Percentiles rank a stretch among this genome's conserved stretches.
Evolutionary conservation across 805 yeast species (phyloP).

Genomic region (Starmerella asiatica): DNA sequence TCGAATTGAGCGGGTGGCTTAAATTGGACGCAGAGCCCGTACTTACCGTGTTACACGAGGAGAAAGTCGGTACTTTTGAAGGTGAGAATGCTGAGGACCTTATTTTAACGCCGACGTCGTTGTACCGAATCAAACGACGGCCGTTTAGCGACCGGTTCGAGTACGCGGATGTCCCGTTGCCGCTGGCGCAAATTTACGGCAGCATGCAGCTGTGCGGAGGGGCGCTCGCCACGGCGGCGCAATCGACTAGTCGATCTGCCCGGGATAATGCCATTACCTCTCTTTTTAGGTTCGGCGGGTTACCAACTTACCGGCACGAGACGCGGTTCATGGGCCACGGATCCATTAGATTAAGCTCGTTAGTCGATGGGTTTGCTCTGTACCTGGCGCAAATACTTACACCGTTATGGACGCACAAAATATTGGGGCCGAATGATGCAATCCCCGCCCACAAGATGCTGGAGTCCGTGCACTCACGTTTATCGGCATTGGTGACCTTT

Average conservation of each 20-base stretch:
- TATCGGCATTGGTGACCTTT: constrained; percentile 27
- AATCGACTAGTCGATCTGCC: constrained; percentile 39
- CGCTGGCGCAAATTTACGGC: constrained; percentile 65
- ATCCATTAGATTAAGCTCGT: constrained; percentile 68
- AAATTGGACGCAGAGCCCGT: constrained; percentile 48
- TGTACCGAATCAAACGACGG: constrained; percentile 61
- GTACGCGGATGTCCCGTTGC: constrained; percentile 45
- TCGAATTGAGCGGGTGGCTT: constrained; percentile 35
- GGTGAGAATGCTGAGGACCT: constrained; percentile 56
- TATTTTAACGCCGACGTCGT: constrained; percentile 64
- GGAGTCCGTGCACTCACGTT: constrained; percentile 23
- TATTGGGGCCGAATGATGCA: constrained; percentile 33
- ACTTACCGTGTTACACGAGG: constrained; percentile 49
- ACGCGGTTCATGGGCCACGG: constrained; percentile 12
- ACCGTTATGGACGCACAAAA: constrained; percentile 61
- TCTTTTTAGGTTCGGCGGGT: constrained; percentile 22
- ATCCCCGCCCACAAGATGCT: constrained; percentile 14
- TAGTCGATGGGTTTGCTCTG: constrained; percentile 78
- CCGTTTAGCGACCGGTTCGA: constrained; percentile 71
- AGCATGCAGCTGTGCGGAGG: constrained; percentile 82
- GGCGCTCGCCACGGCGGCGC: constrained; percentile 61
- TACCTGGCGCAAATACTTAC: constrained; percentile 67
- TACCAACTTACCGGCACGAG: constrained; percentile 20
- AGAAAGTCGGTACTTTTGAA: constrained; percentile 21
- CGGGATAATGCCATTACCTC: constrained; percentile 27